These are phyloP conservation scores for Mycosphaerella arachidis DNA, from an alignment of 2,329 filamentous ascomycete genomes.

Conservation along the genomic window DNA sequence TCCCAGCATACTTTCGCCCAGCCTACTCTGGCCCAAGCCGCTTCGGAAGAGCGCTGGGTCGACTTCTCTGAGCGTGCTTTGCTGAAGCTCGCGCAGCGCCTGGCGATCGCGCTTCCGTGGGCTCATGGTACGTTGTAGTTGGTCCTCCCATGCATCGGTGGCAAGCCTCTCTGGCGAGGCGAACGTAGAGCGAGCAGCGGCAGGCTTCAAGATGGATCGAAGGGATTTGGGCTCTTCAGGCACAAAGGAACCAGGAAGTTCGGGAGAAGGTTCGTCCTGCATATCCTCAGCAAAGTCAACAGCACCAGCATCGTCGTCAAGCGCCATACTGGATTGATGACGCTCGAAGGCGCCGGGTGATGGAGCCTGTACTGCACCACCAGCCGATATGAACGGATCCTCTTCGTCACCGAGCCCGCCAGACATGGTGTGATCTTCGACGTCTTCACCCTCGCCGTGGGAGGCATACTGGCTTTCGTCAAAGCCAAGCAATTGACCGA, in stretches of 20 bases:
- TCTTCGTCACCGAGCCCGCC: conserved; percentile 23
- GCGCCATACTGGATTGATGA: conserved; percentile 29
- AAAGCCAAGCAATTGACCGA: conserved; percentile 57
- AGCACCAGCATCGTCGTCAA: conserved; percentile 41
- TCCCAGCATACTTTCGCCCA: conserved; percentile 36
- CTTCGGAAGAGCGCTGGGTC: conserved; percentile 57
- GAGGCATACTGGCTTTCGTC: conserved; percentile 44
- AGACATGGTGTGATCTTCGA: conserved; percentile 39
- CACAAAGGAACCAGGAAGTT: conserved; percentile 74
- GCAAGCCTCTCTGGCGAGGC: conserved; percentile 53
- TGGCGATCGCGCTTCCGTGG: conserved; percentile 86
- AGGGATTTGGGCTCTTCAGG: conserved; percentile 62
- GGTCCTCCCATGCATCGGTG: conserved; percentile 85
- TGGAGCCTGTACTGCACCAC: conserved; percentile 29
- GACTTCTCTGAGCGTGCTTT: conserved; percentile 38
- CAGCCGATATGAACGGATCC: conserved; percentile 24
- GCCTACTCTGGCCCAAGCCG: conserved; percentile 28
- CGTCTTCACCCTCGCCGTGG: conserved; percentile 41
- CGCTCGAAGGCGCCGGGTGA: conserved; percentile 26
- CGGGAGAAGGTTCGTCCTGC: conserved; percentile 56
- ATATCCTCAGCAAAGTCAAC: conserved; percentile 56
- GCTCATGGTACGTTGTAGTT: conserved; percentile 89
- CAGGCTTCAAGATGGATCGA: conserved; percentile 48
- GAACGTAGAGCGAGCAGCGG: conserved; percentile 31
- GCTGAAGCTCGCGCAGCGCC: conserved; percentile 63